Base-by-base conservation (phyloP, 2,329 filamentous ascomycete species). In the Aureobasidium sp. region DNA sequence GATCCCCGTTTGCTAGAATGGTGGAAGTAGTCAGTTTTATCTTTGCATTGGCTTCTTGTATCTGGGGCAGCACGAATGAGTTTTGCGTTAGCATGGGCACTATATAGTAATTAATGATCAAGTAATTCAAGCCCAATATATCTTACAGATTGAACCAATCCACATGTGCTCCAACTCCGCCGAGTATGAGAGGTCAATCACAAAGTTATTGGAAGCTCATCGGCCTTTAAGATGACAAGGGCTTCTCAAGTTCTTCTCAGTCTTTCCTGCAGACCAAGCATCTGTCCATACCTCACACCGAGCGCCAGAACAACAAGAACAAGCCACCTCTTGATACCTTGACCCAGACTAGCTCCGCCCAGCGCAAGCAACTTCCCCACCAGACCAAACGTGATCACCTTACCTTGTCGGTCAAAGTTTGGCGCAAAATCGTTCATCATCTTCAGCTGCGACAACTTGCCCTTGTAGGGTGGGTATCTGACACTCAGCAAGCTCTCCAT, bases 401-500 rank as follows among this genome's bases (percentile, higher is more conserved):
- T 74, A 9, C 84, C 84, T 45, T 82, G 72, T 29, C 84, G 79
- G 71, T 87, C 83, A 69, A 87, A 87, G 68, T 85, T 79, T 1
- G 84, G 84, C 64, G 78, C 80, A 65, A 79, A 58, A 2, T 78
- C 76, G 61, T 75, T 80, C 74, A 83, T 81, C 11, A 72, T 72
- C 63, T 76, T 73, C 67, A 81, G 78, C 65, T 80, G 77, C 70
- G 78, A 76, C 65, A 80, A 70, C 73, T 87, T 87, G 53, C 80
- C 80, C 2, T 73, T 74, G 67, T 84, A 87, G 2, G 84, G 84
- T 11, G 84, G 84, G 71, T 87, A 87, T 64, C 90, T 83, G 58
- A 90, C 79, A 63, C 82, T 80, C 67, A 93, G 77, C 64, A 91
- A 70, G 42, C 76, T 77, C 71, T 91, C 87, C 66, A 87, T 80